phyloP scores from a whole-genome alignment of 139 green algal genomes.

The Chlamydomonas eustigma region DNA sequence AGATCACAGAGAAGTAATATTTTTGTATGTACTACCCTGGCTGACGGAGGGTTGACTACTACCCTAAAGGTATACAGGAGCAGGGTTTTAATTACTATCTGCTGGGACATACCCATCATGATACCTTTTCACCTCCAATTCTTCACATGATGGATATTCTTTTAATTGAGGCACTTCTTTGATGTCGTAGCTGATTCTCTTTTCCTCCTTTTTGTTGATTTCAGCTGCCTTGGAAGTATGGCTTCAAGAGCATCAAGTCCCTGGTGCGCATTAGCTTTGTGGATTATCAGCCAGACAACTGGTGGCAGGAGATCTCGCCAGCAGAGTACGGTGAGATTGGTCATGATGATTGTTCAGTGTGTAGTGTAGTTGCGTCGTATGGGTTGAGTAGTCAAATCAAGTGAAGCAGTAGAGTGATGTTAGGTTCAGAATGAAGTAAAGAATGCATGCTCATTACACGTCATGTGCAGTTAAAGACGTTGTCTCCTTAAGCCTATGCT shows the following conservation, averaged over 20 bases:
- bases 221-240: slow-evolving; percentile 10
- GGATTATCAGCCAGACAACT: not conserved
- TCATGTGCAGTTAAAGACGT: not conserved
- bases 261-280: not conserved
- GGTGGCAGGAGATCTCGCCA: not conserved
- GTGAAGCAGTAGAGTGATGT: not conserved
- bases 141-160: not conserved
- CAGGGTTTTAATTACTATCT: not conserved
- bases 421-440: not conserved
- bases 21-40: not conserved
- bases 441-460: not conserved
- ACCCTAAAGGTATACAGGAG: no score
- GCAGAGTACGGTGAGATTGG: no score
- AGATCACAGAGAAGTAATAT: not conserved
- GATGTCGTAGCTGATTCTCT: not conserved
- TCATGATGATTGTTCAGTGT: no score
- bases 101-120: not conserved
- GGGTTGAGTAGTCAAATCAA: no score
- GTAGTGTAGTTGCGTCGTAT: not conserved
- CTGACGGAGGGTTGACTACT: not conserved
- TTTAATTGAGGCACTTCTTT: not conserved
- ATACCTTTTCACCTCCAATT: not conserved
- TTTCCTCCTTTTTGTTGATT: not conserved
- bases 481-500: not conserved
- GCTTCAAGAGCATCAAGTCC: slow-evolving; percentile 9